These are phyloP conservation scores for Pugionium dolabratum DNA, from an alignment of 345 rosid species.

Conservation along the genomic window DNA sequence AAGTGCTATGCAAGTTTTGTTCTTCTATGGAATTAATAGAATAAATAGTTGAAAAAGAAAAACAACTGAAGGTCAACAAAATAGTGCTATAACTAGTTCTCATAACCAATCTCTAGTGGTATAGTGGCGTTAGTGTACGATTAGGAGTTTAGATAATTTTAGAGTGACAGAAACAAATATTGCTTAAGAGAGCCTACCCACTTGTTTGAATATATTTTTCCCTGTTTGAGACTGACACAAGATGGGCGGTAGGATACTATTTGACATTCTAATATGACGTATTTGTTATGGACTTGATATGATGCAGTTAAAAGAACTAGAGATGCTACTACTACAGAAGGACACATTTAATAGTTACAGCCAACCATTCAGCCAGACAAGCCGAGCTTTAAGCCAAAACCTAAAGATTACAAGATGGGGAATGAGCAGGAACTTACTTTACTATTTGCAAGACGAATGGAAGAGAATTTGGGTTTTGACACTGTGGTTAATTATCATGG, in stretches of 20 bases:
- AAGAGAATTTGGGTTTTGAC: constrained; percentile 81
- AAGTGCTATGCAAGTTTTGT: constrained; percentile 29
- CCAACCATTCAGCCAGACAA: constrained; percentile 87
- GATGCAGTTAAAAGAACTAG: constrained; percentile 85
- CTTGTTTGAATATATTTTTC: neutral
- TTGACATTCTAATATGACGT: constrained; percentile 16
- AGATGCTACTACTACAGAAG: constrained; percentile 83
- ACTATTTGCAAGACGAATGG: constrained; percentile 79
- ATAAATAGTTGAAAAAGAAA: constrained; percentile 18
- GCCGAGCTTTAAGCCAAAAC: constrained; percentile 91
- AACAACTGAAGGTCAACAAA: constrained; percentile 15
- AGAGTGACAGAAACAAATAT: neutral
- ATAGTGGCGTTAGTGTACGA: neutral
- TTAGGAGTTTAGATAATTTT: neutral
- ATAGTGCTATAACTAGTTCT: neutral
- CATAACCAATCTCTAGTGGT: constrained; percentile 2
- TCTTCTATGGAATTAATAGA: neutral
- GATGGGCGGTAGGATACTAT: neutral
- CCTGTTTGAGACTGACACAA: constrained; percentile 4
- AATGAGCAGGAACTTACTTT: constrained; percentile 46
- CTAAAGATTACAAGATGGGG: constrained; percentile 67
- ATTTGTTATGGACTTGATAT: constrained; percentile 6
- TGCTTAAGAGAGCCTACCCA: neutral
- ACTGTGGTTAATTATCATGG: constrained; percentile 73
- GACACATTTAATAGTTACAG: constrained; percentile 84